These are phyloP conservation scores for Calonectria fujianensis DNA, from an alignment of 2,329 filamentous ascomycete species.

Conservation along the genomic window DNA sequence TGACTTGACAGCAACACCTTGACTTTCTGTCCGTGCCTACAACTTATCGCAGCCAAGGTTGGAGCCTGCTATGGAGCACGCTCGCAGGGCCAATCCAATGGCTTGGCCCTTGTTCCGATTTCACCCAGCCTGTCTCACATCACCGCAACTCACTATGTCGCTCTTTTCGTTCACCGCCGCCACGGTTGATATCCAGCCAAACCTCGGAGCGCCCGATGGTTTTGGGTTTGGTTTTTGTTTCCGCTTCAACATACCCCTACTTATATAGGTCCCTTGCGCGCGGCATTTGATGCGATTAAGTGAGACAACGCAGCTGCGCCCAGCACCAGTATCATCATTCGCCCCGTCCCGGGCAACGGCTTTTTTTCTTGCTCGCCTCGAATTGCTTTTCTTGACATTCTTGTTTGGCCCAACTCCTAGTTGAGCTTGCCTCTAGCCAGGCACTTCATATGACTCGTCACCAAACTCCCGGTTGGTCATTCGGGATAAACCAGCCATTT, in stretches of 20 bases:
- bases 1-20: conserved; percentile 21
- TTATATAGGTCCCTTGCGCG: not conserved
- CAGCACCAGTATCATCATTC: not conserved
- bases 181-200: conserved; percentile 10
- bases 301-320: conserved; percentile 19
- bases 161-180: conserved; percentile 23
- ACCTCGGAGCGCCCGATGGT: conserved; percentile 12
- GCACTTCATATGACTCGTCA: conserved; percentile 15
- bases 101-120: conserved; percentile 13
- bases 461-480: conserved; percentile 3
- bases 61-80: conserved; percentile 23
- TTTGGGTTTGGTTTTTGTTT: conserved; percentile 8
- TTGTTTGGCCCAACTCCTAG: not conserved
- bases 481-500: not conserved
- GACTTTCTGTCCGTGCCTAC: conserved; percentile 9
- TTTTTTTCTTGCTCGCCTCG: not conserved
- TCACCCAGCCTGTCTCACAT: conserved; percentile 21
- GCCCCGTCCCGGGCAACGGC: not conserved
- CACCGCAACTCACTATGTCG: conserved; percentile 8
- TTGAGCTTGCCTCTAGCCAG: not conserved
- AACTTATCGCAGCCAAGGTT: conserved; percentile 15
- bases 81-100: conserved; percentile 32
- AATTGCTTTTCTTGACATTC: not conserved
- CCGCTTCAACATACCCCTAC: conserved; percentile 3
- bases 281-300: conserved; percentile 1